phyloP scores from a whole-genome alignment of 73 alveolate genomes.

The Symbiodinium pilosum region DNA sequence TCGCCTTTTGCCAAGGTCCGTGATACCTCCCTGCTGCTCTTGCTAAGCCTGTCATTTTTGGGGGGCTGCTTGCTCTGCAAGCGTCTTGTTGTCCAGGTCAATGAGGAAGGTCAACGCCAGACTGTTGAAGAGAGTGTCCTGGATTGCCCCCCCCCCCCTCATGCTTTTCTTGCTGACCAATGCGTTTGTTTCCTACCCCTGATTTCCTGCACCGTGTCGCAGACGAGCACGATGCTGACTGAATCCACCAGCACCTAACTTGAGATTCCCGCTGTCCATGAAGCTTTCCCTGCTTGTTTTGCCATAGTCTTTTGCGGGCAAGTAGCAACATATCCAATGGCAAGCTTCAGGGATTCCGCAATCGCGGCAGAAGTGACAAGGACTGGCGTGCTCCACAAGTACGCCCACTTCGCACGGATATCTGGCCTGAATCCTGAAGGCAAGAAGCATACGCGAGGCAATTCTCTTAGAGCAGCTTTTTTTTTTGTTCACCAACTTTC shows the following conservation, averaged over 20 bases:
- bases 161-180: neutral
- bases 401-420: neutral
- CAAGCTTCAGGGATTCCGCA: neutral
- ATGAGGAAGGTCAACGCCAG: slow-evolving; percentile 66
- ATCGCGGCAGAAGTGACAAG: neutral
- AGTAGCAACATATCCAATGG: neutral
- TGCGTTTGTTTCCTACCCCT: neutral
- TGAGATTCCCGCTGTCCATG: no score
- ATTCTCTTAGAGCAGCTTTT: neutral
- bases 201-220: slow-evolving; percentile 42
- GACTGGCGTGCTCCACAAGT: neutral
- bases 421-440: neutral
- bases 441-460: neutral
- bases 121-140: slow-evolving; percentile 83
- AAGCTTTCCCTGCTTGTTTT: no score
- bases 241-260: slow-evolving; percentile 52
- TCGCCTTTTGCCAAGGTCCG: no score
- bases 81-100: slow-evolving; percentile 71
- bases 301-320: neutral
- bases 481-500: no score
- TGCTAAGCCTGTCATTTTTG: no score
- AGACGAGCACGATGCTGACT: slow-evolving; percentile 39
- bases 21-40: no score
- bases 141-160: neutral
- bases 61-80: no score